phyloP scores from a whole-genome alignment of 1,284 basidiomycete species.

The Sporisorium exsertum region DNA sequence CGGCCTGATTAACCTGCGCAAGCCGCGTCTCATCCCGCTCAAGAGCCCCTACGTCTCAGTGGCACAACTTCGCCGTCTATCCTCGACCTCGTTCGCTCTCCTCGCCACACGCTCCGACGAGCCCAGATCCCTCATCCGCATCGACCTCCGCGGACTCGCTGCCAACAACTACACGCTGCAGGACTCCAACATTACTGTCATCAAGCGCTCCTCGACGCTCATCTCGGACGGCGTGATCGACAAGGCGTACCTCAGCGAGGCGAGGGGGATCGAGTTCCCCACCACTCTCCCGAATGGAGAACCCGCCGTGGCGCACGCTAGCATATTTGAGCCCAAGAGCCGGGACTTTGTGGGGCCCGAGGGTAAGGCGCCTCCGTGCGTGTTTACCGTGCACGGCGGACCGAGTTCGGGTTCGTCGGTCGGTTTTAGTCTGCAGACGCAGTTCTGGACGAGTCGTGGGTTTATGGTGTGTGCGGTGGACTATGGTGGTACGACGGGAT shows the following conservation, averaged over 20 bases:
- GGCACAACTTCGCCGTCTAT: conserved; percentile 37
- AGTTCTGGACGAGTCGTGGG: conserved; percentile 71
- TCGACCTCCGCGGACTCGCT: conserved; percentile 38
- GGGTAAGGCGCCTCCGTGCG: conserved; percentile 76
- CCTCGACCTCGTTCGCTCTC: conserved; percentile 37
- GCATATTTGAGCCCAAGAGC: conserved; percentile 77
- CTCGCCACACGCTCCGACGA: conserved; percentile 37
- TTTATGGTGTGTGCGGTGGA: conserved; percentile 76
- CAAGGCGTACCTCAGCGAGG: conserved; percentile 36
- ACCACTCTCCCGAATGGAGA: conserved; percentile 53
- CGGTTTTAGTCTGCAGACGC: conserved; percentile 72
- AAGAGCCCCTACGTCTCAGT: conserved; percentile 37
- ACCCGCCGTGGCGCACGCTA: conserved; percentile 70
- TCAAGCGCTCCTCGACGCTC: conserved; percentile 46
- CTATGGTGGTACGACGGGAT: conserved; percentile 78
- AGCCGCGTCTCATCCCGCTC: conserved; percentile 36
- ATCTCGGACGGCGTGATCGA: conserved; percentile 39
- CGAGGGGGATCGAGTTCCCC: conserved; percentile 57
- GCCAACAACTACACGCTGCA: conserved; percentile 15
- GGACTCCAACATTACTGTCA: conserved; percentile 28
- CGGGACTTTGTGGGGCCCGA: conserved; percentile 73
- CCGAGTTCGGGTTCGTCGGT: conserved; percentile 74
- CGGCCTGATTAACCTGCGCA: conserved; percentile 45
- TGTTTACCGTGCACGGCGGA: conserved; percentile 77
- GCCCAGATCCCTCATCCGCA: conserved; percentile 35